Evolutionary conservation across 176 grass and related monocot genomes (phyloP).

Genomic region (Saccharum officinarum): DNA sequence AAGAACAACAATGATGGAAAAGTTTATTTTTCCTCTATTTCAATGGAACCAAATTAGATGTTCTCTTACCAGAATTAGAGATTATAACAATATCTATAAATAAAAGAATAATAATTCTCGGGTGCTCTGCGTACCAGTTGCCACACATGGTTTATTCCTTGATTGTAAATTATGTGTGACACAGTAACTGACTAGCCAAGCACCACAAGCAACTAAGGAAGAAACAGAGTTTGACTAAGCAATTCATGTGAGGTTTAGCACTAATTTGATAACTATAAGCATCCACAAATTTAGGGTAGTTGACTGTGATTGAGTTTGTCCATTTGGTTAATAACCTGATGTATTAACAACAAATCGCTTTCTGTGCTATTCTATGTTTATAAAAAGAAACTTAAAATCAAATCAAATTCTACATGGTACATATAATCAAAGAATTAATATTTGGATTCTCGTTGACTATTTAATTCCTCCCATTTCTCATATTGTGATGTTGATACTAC

Average conservation of each 20-base stretch:
- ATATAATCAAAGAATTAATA: not conserved
- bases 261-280: not conserved
- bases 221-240: not conserved
- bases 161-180: not conserved
- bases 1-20: not conserved
- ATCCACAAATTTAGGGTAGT: not conserved
- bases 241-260: not conserved
- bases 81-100: not conserved
- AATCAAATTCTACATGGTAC: not conserved
- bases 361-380: not conserved
- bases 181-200: not conserved
- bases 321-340: not conserved
- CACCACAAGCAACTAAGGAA: not conserved
- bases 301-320: not conserved
- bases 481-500: not conserved
- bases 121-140: not conserved
- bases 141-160: not conserved
- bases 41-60: not conserved
- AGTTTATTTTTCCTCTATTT: not conserved
- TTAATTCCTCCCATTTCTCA: not conserved
- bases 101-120: not conserved
- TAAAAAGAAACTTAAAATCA: not conserved
- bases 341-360: not conserved
- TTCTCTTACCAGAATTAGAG: slow-evolving; percentile 9
- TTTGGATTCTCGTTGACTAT: not conserved